Base-by-base conservation (phyloP, 1,284 basidiomycete genomes). In the Ganoderma meredithae region DNA sequence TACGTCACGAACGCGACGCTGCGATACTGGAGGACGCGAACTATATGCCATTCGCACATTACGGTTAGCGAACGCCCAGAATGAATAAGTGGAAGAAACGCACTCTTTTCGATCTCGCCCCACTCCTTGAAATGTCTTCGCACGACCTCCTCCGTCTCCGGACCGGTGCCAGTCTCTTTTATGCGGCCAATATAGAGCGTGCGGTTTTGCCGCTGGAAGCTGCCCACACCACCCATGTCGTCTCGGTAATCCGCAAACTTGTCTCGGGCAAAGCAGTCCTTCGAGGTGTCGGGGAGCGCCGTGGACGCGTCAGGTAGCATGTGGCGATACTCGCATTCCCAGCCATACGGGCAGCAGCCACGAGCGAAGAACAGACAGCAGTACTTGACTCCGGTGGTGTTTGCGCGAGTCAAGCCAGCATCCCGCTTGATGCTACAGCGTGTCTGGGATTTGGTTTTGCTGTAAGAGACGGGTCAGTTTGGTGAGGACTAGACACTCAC, bases 171-270 rank as follows among this genome's bases (percentile, higher is more conserved):
- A 1, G 92, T 95, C 83, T 98, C 96, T 78, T 93, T 94, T 73
- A 99, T 96, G 71, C 96, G 87, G 1, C 96, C 97, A 58, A 99
- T 90, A 79, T 99, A 99, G 22, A 99, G 80, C 55, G 98, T 99
- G 69, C 97, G 84, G 79, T 99, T 99, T 79, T 96, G 90, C 52
- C 96, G 84, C 76, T 93, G 94, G 82, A 99, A 98, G 65, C 94
- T 95, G 25, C 97, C 97, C 31, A 99, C 97, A 79, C 97, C 97
- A 74, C 97, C 98, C 97, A 99, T 99, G 81, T 99, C 98, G 79
- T 99, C 97, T 72, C 97, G 86, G 82, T 99, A 99, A 79, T 97
- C 96, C 0, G 96, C 86, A 80, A 98, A 98, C 83, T 99, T 99
- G 83, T 98, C 96, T 65, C 97, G 86, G 0, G 96, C 96, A 78